Percentiles rank a stretch among this genome's conserved stretches.
Evolutionary conservation across 257 asterid species (phyloP).

Genomic region (Jasminum sambac): DNA sequence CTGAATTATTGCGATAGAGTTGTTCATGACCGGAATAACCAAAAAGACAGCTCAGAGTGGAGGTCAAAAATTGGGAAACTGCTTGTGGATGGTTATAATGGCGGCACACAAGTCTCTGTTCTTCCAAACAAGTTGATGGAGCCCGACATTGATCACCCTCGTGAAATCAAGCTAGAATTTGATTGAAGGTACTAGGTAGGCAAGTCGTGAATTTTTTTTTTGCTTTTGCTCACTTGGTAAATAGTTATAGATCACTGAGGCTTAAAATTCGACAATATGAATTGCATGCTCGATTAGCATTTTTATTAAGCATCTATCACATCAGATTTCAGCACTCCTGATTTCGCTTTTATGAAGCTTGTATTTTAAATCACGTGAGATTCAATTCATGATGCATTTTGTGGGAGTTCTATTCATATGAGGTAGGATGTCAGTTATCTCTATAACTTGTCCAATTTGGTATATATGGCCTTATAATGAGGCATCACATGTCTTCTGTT

Average conservation of each 20-base stretch:
- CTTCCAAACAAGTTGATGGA: conserved; percentile 40
- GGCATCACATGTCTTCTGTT: no score
- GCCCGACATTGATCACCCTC: conserved; percentile 29
- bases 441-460: no score
- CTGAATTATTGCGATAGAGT: conserved; percentile 86
- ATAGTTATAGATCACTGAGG: conserved; percentile 3
- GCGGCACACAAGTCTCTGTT: conserved; percentile 51
- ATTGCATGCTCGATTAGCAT: neutral
- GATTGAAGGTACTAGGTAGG: conserved; percentile 36
- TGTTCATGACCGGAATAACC: conserved; percentile 64
- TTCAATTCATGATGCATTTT: no score
- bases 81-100: conserved; percentile 76
- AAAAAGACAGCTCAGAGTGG: conserved; percentile 77
- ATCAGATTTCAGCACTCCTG: no score
- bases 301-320: neutral
- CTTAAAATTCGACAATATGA: neutral
- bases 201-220: neutral
- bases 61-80: conserved; percentile 73
- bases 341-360: no score
- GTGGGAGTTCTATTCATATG: no score
- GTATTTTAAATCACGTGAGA: no score
- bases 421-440: no score
- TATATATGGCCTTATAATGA: no score
- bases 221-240: neutral
- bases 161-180: conserved; percentile 52